Evolutionary conservation across 2,329 filamentous ascomycete species (phyloP).

Genomic region (Exophiala sideris): DNA sequence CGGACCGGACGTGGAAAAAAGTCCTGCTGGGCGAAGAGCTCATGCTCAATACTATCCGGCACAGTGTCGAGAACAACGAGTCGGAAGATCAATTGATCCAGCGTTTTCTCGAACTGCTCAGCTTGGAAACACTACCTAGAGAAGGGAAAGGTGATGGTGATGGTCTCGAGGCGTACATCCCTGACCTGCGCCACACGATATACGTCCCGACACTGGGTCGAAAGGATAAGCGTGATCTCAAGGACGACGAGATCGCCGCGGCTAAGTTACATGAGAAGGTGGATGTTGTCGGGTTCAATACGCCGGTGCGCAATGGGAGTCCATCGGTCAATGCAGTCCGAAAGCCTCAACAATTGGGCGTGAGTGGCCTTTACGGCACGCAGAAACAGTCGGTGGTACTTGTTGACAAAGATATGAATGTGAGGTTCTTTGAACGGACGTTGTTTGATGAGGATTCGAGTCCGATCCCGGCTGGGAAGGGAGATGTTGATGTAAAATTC

Average conservation of each 20-base stretch:
- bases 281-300: conserved; percentile 25
- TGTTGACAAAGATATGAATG: conserved; percentile 52
- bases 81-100: conserved; percentile 50
- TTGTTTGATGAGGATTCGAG: conserved; percentile 54
- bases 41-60: conserved; percentile 48
- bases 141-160: conserved; percentile 35
- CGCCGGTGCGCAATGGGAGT: conserved; percentile 28
- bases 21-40: conserved; percentile 56
- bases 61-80: conserved; percentile 42
- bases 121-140: conserved; percentile 53
- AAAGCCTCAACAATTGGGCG: conserved; percentile 34
- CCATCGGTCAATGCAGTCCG: conserved; percentile 5
- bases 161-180: conserved; percentile 55
- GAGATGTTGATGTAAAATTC: conserved; percentile 49
- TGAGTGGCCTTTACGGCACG: conserved; percentile 58
- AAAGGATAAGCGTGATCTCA: conserved; percentile 37
- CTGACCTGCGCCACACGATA: conserved; percentile 57
- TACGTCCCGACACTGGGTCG: conserved; percentile 57
- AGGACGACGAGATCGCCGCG: conserved; percentile 38
- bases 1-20: conserved; percentile 60
- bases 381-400: conserved; percentile 63
- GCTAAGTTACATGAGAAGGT: conserved; percentile 31
- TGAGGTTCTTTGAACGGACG: conserved; percentile 62
- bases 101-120: conserved; percentile 52
- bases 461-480: conserved; percentile 44